Evolutionary conservation across 176 grass and related monocot genomes (phyloP).

Genomic region (Ampelocalamus luodianensis): DNA sequence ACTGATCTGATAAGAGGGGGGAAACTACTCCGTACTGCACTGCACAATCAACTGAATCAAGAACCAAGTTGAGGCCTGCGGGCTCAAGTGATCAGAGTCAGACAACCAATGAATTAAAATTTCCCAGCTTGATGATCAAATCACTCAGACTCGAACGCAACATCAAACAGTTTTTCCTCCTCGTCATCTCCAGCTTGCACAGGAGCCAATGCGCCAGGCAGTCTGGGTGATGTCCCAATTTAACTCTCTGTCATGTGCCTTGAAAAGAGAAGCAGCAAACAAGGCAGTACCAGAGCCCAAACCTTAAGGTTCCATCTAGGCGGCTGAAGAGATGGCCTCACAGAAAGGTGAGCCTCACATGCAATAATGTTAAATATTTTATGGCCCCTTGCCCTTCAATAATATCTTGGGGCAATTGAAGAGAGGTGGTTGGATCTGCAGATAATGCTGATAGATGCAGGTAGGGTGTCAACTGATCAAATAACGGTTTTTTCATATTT

Average conservation of each 20-base stretch:
- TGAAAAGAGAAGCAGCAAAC: conserved; percentile 38
- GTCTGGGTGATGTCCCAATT: conserved; percentile 16
- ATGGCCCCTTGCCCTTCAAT: neutral
- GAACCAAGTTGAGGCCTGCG: neutral
- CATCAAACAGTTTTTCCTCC: conserved; percentile 24
- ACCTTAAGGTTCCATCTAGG: conserved; percentile 29
- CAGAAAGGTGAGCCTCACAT: conserved; percentile 24
- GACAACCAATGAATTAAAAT: neutral
- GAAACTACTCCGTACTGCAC: neutral
- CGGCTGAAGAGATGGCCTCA: conserved; percentile 20
- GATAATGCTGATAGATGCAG: neutral
- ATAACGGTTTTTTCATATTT: too few relatives aligned
- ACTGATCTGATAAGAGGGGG: neutral
- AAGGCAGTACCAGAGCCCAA: conserved; percentile 31
- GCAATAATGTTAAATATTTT: conserved; percentile 21
- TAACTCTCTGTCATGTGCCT: conserved; percentile 37
- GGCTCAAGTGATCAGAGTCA: neutral
- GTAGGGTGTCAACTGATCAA: too few relatives aligned
- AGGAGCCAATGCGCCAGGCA: conserved; percentile 24
- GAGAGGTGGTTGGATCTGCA: conserved; percentile 51
- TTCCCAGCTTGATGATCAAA: conserved; percentile 13
- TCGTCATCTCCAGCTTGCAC: conserved; percentile 28
- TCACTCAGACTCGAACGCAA: conserved; percentile 1
- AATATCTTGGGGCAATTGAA: conserved; percentile 27
- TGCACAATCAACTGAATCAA: neutral